Evolutionary conservation across 345 rosid species (phyloP), one percentile per base, ranked within the genome.

Genomic region (Conringia planisiliqua): DNA sequence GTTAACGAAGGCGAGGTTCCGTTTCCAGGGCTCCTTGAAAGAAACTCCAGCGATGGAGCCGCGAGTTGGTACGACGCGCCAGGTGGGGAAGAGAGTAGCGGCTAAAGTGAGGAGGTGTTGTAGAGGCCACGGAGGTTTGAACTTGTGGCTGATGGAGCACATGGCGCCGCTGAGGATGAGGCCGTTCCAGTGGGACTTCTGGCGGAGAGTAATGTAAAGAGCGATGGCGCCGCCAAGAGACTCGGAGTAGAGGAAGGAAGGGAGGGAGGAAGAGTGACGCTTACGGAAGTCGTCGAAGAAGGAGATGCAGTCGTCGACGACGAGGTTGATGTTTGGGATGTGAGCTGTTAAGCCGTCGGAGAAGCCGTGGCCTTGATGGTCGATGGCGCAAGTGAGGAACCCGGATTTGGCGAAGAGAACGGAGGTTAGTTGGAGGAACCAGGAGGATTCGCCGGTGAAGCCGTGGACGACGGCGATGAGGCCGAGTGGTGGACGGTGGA

Each of bases 331-430:
- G 75, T 86, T 88, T 0, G 99, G 99, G 27, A 92, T 84, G 63
- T 95, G 97, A 38, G 84, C 77, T 7, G 54, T 43, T 40, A 94
- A 83, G 11, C 96, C 97, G 13, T 90, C 97, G 16, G 98, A 95
- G 87, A 83, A 85, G 67, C 99, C 99, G 76, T 95, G 99, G 71
- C 99, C 99, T 73, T 90, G 98, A 82, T 95, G 99, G 78, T 92
- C 99, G 61, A 95, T 85, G 3, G 97, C 96, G 59, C 98, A 95
- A 20, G 88, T 82, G 69, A 82, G 84, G 76, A 88, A 92, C 0
- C 99, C 98, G 0, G 87, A 83, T 63, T 88, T 61, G 35, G 99
- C 97, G 52, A 95, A 90, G 78, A 89, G 84, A 13, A 92, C 69
- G 14, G 99, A 73, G 10, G 97, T 90, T 26, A 87, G 86, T 64